Evolutionary conservation across 345 rosid species (phyloP), one percentile per base, ranked within the genome.

Genomic region (Leavenworthia alabamica): DNA sequence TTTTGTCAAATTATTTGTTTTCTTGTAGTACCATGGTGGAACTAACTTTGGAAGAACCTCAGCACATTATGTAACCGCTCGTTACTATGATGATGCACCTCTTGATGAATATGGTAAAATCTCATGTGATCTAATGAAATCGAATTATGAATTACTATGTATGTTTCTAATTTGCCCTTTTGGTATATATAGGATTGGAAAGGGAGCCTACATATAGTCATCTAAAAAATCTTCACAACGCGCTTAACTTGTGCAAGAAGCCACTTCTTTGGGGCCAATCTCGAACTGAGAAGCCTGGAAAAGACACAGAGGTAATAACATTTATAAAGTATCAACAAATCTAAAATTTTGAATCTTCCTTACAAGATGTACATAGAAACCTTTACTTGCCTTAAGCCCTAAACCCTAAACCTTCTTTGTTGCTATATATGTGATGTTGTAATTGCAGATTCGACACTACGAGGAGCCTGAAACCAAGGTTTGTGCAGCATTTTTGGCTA

Each of bases 51-150:
- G 85, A 8, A 77, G 99, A 73, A 90, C 97, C 22, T 73, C 81
- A 24, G 81, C 97, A 13, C 77, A 82, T 29, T 93, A 87, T 36
- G 86, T 86, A n/a, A 80, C 96, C 5, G 82, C 99, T 49, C 82
- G 97, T 20, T 93, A 93, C 81, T 93, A 90, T 20, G 97, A 90
- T 11, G 99, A 93, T 74, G 96, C 95, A 46, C 99, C 99, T 23
- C 84, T 93, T 37, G 99, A 93, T 70, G 99, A 93, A 79, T 89
- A 3, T 50, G 99, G 97, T 85, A 29, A 24, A 23, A 23, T 2
- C n/a, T n/a, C n/a, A 23, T 35, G 8, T 36, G 57, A 14, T 14
- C 23, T 36, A 16, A 9, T 26, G 3, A 43, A 29, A 26, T 33
- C 4, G 4, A 55, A 15, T 49, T 12, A 0, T 4, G 8, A 3